Percentiles rank a stretch among this genome's conserved stretches.
Conservation (phyloP, 306 rosid species). For the Lathyrus tuberosus region DNA sequence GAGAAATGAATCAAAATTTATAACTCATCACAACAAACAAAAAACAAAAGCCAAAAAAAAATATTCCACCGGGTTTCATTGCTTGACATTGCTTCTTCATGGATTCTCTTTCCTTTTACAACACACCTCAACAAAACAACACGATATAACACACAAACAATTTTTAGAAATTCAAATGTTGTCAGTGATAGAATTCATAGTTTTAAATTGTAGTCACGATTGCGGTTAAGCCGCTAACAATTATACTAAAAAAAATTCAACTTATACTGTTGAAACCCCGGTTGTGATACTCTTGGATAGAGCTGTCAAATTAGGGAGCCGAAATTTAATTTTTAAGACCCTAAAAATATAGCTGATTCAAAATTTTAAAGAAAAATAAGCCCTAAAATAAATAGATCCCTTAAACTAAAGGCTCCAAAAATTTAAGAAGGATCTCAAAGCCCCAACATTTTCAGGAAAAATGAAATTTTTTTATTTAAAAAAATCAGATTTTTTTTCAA, state of each 20-base stretch:
- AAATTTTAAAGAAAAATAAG: too few relatives aligned
- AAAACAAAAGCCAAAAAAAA: slow-evolving; percentile 35
- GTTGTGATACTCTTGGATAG: too few relatives aligned
- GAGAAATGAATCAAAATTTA: slow-evolving; percentile 50
- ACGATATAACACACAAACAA: slow-evolving; percentile 13
- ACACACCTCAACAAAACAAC: background rate
- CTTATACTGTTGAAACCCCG: background rate
- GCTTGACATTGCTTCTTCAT: slow-evolving; percentile 42
- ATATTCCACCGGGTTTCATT: slow-evolving; percentile 46
- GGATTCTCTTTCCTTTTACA: slow-evolving; percentile 27
- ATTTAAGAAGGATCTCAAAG: too few relatives aligned
- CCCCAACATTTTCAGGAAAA: too few relatives aligned
- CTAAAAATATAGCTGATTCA: too few relatives aligned
- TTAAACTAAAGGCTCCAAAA: too few relatives aligned
- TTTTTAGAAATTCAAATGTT: slow-evolving; percentile 27
- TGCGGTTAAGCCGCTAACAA: background rate
- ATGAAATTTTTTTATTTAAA: too few relatives aligned
- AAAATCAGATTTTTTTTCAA: too few relatives aligned
- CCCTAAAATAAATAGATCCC: too few relatives aligned
- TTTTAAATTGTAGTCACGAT: background rate
- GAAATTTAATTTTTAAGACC: too few relatives aligned
- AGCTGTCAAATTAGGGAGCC: too few relatives aligned
- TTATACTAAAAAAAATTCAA: background rate
- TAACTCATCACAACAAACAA: slow-evolving; percentile 35
- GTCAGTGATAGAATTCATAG: slow-evolving; percentile 39